These are phyloP conservation scores for Fistulinella prunicolor DNA, from an alignment of 768 basidiomycete species.

Conservation along the genomic window DNA sequence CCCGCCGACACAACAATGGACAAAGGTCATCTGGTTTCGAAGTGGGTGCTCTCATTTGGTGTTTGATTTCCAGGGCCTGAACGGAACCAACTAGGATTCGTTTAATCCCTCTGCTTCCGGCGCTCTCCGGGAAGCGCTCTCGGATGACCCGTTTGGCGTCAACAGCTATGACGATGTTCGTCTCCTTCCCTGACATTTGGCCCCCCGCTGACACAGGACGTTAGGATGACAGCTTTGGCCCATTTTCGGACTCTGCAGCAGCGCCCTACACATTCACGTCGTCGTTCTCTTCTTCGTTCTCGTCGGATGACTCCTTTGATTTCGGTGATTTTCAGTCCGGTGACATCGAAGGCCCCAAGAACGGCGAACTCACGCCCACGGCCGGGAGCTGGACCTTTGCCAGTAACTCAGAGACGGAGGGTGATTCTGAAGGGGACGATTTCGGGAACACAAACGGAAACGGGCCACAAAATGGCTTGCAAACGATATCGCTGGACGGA, in stretches of 20 bases:
- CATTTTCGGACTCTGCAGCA: slow-evolving; percentile 68
- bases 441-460: slow-evolving; percentile 20
- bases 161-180: slow-evolving; percentile 49
- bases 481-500: slow-evolving; percentile 28
- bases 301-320: slow-evolving; percentile 69
- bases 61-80: neutral
- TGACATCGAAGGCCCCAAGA: slow-evolving; percentile 23
- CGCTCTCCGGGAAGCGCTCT: slow-evolving; percentile 34
- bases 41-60: slow-evolving; percentile 38
- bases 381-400: slow-evolving; percentile 70
- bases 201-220: slow-evolving; percentile 1
- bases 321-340: slow-evolving; percentile 78
- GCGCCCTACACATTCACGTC: slow-evolving; percentile 50
- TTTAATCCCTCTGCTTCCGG: slow-evolving; percentile 41
- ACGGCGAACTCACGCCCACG: slow-evolving; percentile 57
- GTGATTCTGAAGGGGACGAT: slow-evolving; percentile 32
- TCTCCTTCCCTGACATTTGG: neutral
- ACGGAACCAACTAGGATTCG: slow-evolving; percentile 40
- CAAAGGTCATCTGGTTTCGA: slow-evolving; percentile 53
- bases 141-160: slow-evolving; percentile 49
- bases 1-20: slow-evolving; percentile 46
- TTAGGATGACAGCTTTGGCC: slow-evolving; percentile 69
- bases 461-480: slow-evolving; percentile 18
- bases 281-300: slow-evolving; percentile 51
- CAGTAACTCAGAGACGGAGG: slow-evolving; percentile 36